Base-by-base conservation (phyloP, 192 early-diverging fungal species). In the Backusella luteola region DNA sequence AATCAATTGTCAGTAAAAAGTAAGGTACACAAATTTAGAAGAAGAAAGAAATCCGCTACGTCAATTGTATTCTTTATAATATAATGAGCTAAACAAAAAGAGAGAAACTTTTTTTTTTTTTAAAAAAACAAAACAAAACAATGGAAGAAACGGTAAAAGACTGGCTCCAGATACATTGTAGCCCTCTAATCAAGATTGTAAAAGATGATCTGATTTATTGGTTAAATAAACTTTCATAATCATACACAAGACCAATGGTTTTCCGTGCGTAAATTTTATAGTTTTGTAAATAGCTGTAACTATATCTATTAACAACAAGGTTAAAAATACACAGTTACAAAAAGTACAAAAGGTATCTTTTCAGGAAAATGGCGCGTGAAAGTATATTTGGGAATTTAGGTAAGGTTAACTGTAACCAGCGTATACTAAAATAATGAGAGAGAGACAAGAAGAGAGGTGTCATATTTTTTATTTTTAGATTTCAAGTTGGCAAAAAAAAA, bases 301-400 rank as follows among this genome's bases (percentile, higher is more conserved):
- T 63, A 29, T 29, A 59, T 59, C 52, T 8, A 23, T 53, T 21
- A 59, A 59, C 8, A 63, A 29, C 19, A 63, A 63, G 4, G 26
- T 29, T 63, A 63, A 63, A 59, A 63, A 63, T 26, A 63, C 23
- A 63, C 56, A 63, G 56, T 63, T 63, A 63, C 56, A 63, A n/a
- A 49, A 63, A 4, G 56, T 63, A 63, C 56, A 63, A 63, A 63
- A 26, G 3, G 2, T 63, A 63, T 63, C 26, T 63, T 49, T 63
- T 63, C 56, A 63, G 56, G 56, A 63, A 63, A 63, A 63, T 63
- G 56, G 56, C 56, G 56, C 56, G 56, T 63, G 56, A 63, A 63
- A 29, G 21, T 29, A 29, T 9, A 63, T 63, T 63, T 63, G 56
- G 56, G 21, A 63, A 63, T 63, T 26, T 63, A 9, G 6, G 21